Percentiles rank a stretch among this genome's conserved stretches.
Evolutionary conservation across 1,284 basidiomycete species (phyloP).

Genomic region (Ustilago crameri): DNA sequence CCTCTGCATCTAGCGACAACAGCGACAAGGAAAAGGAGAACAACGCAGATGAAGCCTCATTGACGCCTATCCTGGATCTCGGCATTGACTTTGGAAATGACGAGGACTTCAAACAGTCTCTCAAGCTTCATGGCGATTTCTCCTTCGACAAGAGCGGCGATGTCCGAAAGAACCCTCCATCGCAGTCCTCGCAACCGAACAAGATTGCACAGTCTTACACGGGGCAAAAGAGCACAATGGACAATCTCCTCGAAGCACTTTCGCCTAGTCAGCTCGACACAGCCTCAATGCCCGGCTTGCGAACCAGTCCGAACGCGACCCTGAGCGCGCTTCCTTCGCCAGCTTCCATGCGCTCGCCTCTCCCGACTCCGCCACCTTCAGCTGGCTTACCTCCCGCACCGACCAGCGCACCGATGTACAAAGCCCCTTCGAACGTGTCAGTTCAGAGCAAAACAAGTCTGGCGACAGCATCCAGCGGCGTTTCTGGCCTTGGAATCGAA

Average conservation of each 20-base stretch:
- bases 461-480: conserved; percentile 9
- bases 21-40: conserved; percentile 3
- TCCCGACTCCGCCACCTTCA: conserved; percentile 42
- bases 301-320: conserved; percentile 17
- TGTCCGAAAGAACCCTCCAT: conserved; percentile 5
- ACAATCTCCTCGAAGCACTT: conserved; percentile 29
- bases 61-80: conserved; percentile 53
- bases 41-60: conserved; percentile 34
- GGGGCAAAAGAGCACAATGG: conserved; percentile 23
- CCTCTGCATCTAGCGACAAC: conserved; percentile 1
- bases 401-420: conserved; percentile 26
- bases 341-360: conserved; percentile 16
- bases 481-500: not conserved
- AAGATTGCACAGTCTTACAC: not conserved
- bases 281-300: conserved; percentile 18
- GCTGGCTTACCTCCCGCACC: conserved; percentile 40
- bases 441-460: conserved; percentile 39
- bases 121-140: conserved; percentile 34
- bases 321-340: conserved; percentile 7
- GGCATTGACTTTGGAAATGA: conserved; percentile 46
- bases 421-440: conserved; percentile 27
- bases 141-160: conserved; percentile 18
- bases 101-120: conserved; percentile 27
- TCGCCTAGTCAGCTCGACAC: conserved; percentile 32
- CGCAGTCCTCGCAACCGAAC: not conserved